Base-by-base conservation (phyloP, 2,329 filamentous ascomycete species). In the Phyllosticta citriasiana region DNA sequence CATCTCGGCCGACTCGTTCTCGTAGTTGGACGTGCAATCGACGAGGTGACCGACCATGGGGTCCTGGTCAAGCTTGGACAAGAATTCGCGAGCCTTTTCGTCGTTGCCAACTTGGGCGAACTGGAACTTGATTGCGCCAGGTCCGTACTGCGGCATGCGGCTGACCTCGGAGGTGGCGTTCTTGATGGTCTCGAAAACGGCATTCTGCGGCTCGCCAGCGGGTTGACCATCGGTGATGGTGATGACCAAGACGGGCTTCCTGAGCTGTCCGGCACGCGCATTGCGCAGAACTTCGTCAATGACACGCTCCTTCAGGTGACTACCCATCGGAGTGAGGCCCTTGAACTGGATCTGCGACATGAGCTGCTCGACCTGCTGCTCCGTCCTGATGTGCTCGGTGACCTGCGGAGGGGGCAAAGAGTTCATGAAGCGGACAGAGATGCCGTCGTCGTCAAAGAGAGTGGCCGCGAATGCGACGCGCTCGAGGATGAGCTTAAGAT, bases 91-190 rank as follows among this genome's bases (percentile, higher is more conserved):
- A 2, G 85, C 85, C 65, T 81, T 80, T 68, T 81, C 76, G 67
- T 88, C 85, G 66, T 86, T 87, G 64, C 85, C 85, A 56, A 88
- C 85, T 67, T 88, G 85, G 0, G 85, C 84, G 68, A 88, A 87
- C 68, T 88, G 84, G 75, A 87, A 87, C 0, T 82, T 80, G 63
- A 87, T 72, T n/a, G 82, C 83, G 56, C 81, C 81, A 27, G 77
- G 76, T 33, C 84, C 83, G 66, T 82, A 83, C 57, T 76, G 78
- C 12, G 69, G 70, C 61, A 65, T 68, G 53, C 68, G 66, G 57
- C 78, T 74, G 26, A 84, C 73, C 63, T 84, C 79, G 22, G 78
- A 74, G 57, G 79, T 75, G 1, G 83, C 80, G 66, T 79, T 78
- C 56, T 77, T 77, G 65, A 88, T 84, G 40, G 81, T 80, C 59